Evolutionary conservation across 306 rosid genomes (phyloP).

Genomic region (Cucumis hystrix): DNA sequence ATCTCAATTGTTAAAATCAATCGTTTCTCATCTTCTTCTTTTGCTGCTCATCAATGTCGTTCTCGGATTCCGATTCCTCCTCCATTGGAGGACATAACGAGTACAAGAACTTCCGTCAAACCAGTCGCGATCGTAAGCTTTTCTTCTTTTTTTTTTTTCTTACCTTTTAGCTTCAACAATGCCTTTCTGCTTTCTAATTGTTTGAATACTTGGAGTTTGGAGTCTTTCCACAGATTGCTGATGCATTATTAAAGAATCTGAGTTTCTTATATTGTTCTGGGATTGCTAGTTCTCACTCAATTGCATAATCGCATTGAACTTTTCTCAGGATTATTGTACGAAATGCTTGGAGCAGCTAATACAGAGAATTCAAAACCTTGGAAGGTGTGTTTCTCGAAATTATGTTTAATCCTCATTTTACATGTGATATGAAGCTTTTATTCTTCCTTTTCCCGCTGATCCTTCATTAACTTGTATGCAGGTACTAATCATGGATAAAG

Average conservation of each 20-base stretch:
- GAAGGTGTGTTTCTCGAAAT: constrained; percentile 45
- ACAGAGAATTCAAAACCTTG: constrained; percentile 69
- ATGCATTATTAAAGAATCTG: not conserved
- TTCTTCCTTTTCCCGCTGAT: not conserved
- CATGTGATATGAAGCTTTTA: not conserved
- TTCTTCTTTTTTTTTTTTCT: not conserved
- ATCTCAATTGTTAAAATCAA: not conserved
- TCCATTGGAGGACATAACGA: constrained; percentile 37
- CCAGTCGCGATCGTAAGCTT: constrained; percentile 70
- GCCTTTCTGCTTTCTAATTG: too few species aligned
- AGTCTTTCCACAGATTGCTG: not conserved
- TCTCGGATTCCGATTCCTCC: constrained; percentile 65
- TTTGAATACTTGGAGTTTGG: not conserved
- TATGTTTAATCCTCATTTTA: not conserved
- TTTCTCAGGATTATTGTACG: constrained; percentile 45
- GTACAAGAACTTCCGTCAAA: constrained; percentile 52
- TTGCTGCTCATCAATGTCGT: constrained; percentile 42
- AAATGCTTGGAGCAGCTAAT: constrained; percentile 83
- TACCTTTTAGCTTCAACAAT: too few species aligned
- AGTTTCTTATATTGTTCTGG: not conserved
- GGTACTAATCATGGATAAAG: constrained; percentile 96
- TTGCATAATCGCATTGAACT: not conserved
- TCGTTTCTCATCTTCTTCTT: not conserved
- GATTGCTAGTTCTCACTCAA: not conserved
- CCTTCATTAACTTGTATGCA: constrained; percentile 7